These are phyloP conservation scores for Rutstroemia sp. DNA, from an alignment of 2,329 filamentous ascomycete species.

Conservation along the genomic window DNA sequence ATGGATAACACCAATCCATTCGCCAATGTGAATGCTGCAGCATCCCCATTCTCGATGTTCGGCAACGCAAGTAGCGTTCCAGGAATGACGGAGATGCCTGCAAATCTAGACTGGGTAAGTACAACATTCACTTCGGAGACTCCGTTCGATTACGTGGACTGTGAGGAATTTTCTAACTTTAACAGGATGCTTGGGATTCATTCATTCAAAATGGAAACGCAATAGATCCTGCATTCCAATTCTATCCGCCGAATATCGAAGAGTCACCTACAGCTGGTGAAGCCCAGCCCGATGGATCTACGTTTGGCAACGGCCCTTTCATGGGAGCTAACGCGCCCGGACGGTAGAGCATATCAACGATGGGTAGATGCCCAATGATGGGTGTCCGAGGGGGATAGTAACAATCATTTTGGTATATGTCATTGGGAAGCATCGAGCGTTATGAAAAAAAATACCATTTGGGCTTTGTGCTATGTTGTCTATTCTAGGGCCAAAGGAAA, in stretches of 20 bases:
- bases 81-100: slow-evolving; percentile 46
- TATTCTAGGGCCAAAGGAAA: neutral
- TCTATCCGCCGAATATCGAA: slow-evolving; percentile 23
- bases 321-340: slow-evolving; percentile 31
- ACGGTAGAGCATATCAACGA: slow-evolving; percentile 13
- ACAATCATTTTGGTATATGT: neutral
- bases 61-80: slow-evolving; percentile 33
- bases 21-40: slow-evolving; percentile 16
- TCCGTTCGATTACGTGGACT: slow-evolving; percentile 24
- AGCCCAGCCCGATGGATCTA: slow-evolving; percentile 14
- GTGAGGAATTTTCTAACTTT: neutral
- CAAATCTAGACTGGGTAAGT: slow-evolving; percentile 57
- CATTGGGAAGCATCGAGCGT: neutral
- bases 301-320: slow-evolving; percentile 26
- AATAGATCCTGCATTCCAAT: slow-evolving; percentile 27
- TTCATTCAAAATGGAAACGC: slow-evolving; percentile 53
- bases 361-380: neutral
- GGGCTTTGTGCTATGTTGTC: neutral
- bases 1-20: slow-evolving; percentile 24
- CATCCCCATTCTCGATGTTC: slow-evolving; percentile 47
- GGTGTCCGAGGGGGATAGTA: neutral
- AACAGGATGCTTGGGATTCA: slow-evolving; percentile 59
- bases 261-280: slow-evolving; percentile 15
- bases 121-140: neutral
- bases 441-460: neutral